Percentiles rank a stretch among this genome's conserved stretches.
phyloP scores from a whole-genome alignment of 192 early-diverging fungal species.

The Entomortierella parvispora region DNA sequence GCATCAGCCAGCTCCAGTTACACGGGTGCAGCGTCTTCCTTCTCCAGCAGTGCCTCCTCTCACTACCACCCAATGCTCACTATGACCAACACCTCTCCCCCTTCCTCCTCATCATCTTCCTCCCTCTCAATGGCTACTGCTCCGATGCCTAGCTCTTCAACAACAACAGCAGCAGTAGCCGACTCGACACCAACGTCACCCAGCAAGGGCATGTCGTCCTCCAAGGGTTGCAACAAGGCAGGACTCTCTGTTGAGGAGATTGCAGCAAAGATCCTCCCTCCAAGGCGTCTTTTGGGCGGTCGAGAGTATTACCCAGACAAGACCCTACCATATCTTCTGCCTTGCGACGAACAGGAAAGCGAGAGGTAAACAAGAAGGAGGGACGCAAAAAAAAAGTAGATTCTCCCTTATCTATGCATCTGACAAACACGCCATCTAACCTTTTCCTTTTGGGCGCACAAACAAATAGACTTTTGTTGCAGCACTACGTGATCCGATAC shows the following conservation, averaged over 20 bases:
- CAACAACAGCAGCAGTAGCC: background rate
- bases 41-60: slow-evolving; percentile 26
- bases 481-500: slow-evolving; percentile 49
- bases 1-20: slow-evolving; percentile 18
- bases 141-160: background rate
- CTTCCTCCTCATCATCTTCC: slow-evolving; percentile 34
- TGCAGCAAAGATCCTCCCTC: slow-evolving; percentile 36
- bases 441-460: background rate
- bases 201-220: background rate
- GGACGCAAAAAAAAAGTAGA: too few species aligned
- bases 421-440: slow-evolving; percentile 7
- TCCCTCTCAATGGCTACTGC: slow-evolving; percentile 6
- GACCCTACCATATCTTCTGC: slow-evolving; percentile 46
- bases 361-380: slow-evolving; percentile 21
- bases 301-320: slow-evolving; percentile 49
- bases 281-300: slow-evolving; percentile 29
- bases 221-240: background rate
- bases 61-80: slow-evolving; percentile 30
- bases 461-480: slow-evolving; percentile 19
- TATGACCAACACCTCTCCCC: slow-evolving; percentile 33
- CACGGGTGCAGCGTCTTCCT: slow-evolving; percentile 21
- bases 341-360: slow-evolving; percentile 47
- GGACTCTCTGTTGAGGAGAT: slow-evolving; percentile 26
- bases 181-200: background rate
- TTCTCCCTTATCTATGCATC: slow-evolving; percentile 34